Evolutionary conservation across 495 filamentous ascomycete species (phyloP), one percentile per base, ranked within the genome.

Genomic region (Achaetomiella virescens): DNA sequence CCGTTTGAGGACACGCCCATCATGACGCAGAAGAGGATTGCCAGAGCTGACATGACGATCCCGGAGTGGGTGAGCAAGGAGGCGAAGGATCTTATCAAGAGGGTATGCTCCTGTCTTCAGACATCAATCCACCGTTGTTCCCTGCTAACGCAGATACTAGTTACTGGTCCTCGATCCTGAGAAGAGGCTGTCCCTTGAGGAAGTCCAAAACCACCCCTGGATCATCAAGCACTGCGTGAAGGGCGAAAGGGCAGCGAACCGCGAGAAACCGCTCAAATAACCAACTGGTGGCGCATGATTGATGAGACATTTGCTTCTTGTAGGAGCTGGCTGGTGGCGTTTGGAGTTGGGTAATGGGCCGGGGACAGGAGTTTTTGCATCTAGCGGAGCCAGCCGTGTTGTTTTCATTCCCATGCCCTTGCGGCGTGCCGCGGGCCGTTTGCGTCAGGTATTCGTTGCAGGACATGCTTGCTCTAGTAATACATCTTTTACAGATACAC

Each of bases 1-100:
- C 93, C 93, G 31, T 98, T 98, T 66, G 93, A 98, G 65, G 93
- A 98, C 65, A 91, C 87, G 20, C 89, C 89, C 12, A 81, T 91
- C 45, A 96, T 97, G 89, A 98, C 93, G 17, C 91, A 97, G 59
- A 80, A 89, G 62, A 80, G 91, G 60, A 98, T 98, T 70, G 82
- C 86, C 14, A 75, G 88, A 61, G 89, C 86, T 14, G 93, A 98
- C 66, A 97, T 97, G 90, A 84, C 85, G 0, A 84, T 97, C 17
- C 93, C 93, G 2, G 84, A 80, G 6, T 97, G 90, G 61, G 87
- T 98, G 45, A 95, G 89, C 65, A 75, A 88, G 6, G 93, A 98
- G 67, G 93, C 92, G 24, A 88, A 78, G 68, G 91, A 98, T 70
- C 70, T 98, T 48, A 97, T 98, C 51, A 91, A 91, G 69, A 88